phyloP scores from a whole-genome alignment of 2,329 filamentous ascomycete genomes.

The Diaporthe vaccinii region DNA sequence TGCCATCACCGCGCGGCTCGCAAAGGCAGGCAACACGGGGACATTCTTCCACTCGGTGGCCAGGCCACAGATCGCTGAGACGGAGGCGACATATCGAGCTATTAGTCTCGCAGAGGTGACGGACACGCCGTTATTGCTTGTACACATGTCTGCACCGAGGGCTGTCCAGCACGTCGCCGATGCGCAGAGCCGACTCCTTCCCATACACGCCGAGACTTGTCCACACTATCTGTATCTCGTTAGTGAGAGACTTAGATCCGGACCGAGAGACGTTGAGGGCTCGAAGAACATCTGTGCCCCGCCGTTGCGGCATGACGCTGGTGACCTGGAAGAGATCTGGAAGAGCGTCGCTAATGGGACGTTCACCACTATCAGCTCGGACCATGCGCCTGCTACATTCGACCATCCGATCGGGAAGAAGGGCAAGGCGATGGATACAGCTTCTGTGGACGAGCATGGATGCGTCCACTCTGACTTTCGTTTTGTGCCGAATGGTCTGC shows the following conservation, averaged over 20 bases:
- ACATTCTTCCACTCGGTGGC: conserved; percentile 61
- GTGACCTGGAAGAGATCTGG: conserved; percentile 67
- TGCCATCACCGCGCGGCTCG: conserved; percentile 48
- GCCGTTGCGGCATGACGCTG: conserved; percentile 58
- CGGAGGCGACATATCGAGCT: conserved; percentile 63
- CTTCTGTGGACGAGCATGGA: conserved; percentile 44
- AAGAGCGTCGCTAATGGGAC: conserved; percentile 64
- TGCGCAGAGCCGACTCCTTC: conserved; percentile 64
- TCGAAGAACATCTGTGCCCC: conserved; percentile 69
- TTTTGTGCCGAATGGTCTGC: conserved; percentile 70
- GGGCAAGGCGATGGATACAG: conserved; percentile 44
- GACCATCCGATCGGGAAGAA: conserved; percentile 55
- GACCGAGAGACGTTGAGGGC: conserved; percentile 57
- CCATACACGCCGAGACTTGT: conserved; percentile 70
- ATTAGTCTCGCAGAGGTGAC: conserved; percentile 64
- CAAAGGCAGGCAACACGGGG: conserved; percentile 38
- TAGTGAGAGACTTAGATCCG: conserved; percentile 52
- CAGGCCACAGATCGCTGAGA: conserved; percentile 60
- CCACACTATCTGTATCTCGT: conserved; percentile 71
- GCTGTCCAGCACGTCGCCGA: conserved; percentile 62
- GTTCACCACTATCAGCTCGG: conserved; percentile 65
- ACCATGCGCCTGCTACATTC: conserved; percentile 63
- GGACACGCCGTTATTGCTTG: conserved; percentile 65
- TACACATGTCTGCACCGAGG: conserved; percentile 63
- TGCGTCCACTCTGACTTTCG: conserved; percentile 55